Evolutionary conservation across 176 grass and related monocot species (phyloP), one percentile per base, ranked within the genome.

Genomic region (Zoysia pacifica): DNA sequence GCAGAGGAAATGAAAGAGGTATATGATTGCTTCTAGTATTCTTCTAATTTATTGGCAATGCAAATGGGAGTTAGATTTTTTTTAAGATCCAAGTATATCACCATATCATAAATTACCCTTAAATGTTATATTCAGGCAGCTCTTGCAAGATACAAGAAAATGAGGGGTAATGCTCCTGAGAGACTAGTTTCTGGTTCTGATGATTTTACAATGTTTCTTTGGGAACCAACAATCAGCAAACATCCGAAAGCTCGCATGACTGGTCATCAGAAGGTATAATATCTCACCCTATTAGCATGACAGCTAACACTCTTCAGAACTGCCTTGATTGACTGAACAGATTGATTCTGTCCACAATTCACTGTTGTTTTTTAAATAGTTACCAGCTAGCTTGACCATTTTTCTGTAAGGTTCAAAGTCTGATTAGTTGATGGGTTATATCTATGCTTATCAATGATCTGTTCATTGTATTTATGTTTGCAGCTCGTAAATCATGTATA

Each of bases 401-500:
- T 64, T 64, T n/a, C 65, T 65, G 14, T 4, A 12, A 53, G 48
- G 50, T 15, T 43, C 50, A 79, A 66, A 75, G 44, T 9, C 43
- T 35, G 49, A 20, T 72, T 49, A 65, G 16, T 83, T 70, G 1
- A 48, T 69, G 55, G 60, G 11, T 52, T 63, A 67, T 61, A 67
- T 48, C 49, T 58, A 9, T 78, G 54, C 62, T 51, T 28, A 28
- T 4, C 56, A 67, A 48, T 85, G 45, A 48, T 54, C 48, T 47
- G 69, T 54, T 61, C 47, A 35, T 81, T 44, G 35, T 82, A 73
- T 74, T 80, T 65, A 20, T 69, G 58, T 83, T 41, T 89, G 74
- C 83, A 98, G 96, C 86, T 94, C 52, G 96, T 98, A 73, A 98
- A 98, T 76, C 96, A 99, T 84, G 96, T 99, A 16, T 99, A 99